Evolutionary conservation across 805 yeast species (phyloP).

Genomic region (Debaryomyces hansenii): DNA sequence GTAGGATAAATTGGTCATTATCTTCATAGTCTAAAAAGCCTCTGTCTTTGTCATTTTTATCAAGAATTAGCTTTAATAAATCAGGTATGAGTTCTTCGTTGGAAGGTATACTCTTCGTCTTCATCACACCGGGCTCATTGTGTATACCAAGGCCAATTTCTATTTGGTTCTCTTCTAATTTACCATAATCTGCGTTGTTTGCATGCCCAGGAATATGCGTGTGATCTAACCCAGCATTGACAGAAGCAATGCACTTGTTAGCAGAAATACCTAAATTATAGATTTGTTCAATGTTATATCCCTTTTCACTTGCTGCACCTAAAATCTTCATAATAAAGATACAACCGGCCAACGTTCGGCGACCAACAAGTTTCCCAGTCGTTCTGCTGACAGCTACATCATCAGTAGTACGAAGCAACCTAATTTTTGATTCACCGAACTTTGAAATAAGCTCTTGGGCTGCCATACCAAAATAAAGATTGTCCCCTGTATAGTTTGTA

Average conservation of each 20-base stretch:
- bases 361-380: slow-evolving; percentile 31
- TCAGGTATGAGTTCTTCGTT: slow-evolving; percentile 29
- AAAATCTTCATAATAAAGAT: slow-evolving; percentile 28
- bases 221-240: slow-evolving; percentile 39
- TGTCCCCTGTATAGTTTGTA: slow-evolving; percentile 42
- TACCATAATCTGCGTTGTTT: slow-evolving; percentile 19
- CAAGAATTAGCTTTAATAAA: slow-evolving; percentile 25
- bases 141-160: slow-evolving; percentile 41
- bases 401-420: slow-evolving; percentile 30
- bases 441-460: slow-evolving; percentile 32
- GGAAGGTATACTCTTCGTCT: slow-evolving; percentile 26
- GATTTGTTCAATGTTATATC: slow-evolving; percentile 23
- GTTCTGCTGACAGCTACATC: slow-evolving; percentile 35
- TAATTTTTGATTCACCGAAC: slow-evolving; percentile 28
- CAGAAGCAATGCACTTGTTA: slow-evolving; percentile 27
- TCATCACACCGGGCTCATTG: slow-evolving; percentile 38
- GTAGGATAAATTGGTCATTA: slow-evolving; percentile 27
- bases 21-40: slow-evolving; percentile 27
- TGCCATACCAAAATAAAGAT: slow-evolving; percentile 41
- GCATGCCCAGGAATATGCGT: slow-evolving; percentile 36
- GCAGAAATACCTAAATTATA: slow-evolving; percentile 25
- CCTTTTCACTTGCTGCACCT: slow-evolving; percentile 30
- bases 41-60: slow-evolving; percentile 23
- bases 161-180: slow-evolving; percentile 24
- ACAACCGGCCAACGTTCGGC: slow-evolving; percentile 36